These are phyloP conservation scores for Clonostachys chloroleuca DNA, from an alignment of 2,329 filamentous ascomycete genomes.

Conservation along the genomic window DNA sequence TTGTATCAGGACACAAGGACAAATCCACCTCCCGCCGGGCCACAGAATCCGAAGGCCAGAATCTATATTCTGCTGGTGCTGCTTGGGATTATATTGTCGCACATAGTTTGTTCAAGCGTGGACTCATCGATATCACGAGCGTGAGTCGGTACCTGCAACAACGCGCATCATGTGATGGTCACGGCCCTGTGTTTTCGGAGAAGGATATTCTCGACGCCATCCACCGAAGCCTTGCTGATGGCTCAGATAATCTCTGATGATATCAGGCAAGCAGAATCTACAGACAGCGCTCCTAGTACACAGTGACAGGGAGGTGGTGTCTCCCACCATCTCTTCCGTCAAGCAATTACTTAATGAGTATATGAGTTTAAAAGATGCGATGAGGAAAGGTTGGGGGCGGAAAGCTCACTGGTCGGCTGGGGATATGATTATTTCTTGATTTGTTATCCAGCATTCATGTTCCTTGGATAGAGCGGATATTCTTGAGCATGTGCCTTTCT, in stretches of 20 bases:
- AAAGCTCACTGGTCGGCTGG: too few relatives aligned
- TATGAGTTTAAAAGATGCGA: too few relatives aligned
- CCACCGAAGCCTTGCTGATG: constrained; percentile 67
- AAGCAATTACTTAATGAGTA: too few relatives aligned
- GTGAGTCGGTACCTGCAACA: constrained; percentile 76
- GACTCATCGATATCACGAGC: constrained; percentile 74
- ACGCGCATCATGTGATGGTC: constrained; percentile 78
- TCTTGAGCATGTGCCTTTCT: too few relatives aligned
- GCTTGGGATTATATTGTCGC: constrained; percentile 88
- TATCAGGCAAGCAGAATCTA: too few relatives aligned
- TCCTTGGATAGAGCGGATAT: too few relatives aligned
- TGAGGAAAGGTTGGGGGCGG: too few relatives aligned
- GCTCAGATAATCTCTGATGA: neutral
- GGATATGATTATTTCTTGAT: too few relatives aligned
- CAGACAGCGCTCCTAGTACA: too few relatives aligned
- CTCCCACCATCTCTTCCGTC: too few relatives aligned
- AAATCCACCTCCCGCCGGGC: constrained; percentile 64
- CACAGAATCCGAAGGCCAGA: constrained; percentile 62
- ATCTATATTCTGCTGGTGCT: constrained; percentile 68
- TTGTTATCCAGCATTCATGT: too few relatives aligned
- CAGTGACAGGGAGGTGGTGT: too few relatives aligned
- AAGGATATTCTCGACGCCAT: constrained; percentile 69
- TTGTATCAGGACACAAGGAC: constrained; percentile 57
- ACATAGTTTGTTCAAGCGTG: constrained; percentile 72
- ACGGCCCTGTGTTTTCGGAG: constrained; percentile 85